Evolutionary conservation across 805 yeast species (phyloP).

Genomic region (Jamesozyma hellenica): DNA sequence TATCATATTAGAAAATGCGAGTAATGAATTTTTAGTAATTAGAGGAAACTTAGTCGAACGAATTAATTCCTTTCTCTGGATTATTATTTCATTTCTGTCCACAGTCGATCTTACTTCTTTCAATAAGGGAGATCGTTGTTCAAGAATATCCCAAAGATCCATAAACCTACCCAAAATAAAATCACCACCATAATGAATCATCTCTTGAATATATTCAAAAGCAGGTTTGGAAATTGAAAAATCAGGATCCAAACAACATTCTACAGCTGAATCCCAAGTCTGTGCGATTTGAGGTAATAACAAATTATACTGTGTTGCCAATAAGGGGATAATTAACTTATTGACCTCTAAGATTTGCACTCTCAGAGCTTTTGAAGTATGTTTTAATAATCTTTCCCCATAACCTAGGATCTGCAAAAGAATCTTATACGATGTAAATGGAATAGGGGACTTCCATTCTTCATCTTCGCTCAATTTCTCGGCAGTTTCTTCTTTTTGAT

Average conservation of each 20-base stretch:
- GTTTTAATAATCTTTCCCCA: conserved; percentile 61
- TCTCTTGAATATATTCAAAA: conserved; percentile 13
- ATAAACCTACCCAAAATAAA: conserved; percentile 23
- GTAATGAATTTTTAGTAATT: conserved; percentile 14
- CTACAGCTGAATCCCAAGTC: conserved; percentile 21
- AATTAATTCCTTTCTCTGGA: not conserved
- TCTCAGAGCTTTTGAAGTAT: conserved; percentile 48
- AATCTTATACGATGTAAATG: conserved; percentile 47
- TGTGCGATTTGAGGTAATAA: conserved; percentile 27
- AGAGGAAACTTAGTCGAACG: conserved; percentile 15
- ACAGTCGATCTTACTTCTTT: conserved; percentile 4
- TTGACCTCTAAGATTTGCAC: conserved; percentile 47
- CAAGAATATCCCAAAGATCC: conserved; percentile 20
- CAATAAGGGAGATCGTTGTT: conserved; percentile 10
- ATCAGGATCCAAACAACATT: conserved; percentile 14
- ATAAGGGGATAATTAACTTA: conserved; percentile 36
- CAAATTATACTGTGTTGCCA: conserved; percentile 37
- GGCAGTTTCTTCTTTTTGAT: conserved; percentile 13
- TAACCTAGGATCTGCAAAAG: conserved; percentile 55
- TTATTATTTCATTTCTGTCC: not conserved
- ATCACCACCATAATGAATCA: conserved; percentile 18
- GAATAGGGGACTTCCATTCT: conserved; percentile 59
- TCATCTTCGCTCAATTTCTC: conserved; percentile 2
- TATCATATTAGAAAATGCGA: conserved; percentile 14
- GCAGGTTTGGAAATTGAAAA: conserved; percentile 18